These are phyloP conservation scores for Agastache rugosa DNA, from an alignment of 257 asterid species.

Conservation along the genomic window DNA sequence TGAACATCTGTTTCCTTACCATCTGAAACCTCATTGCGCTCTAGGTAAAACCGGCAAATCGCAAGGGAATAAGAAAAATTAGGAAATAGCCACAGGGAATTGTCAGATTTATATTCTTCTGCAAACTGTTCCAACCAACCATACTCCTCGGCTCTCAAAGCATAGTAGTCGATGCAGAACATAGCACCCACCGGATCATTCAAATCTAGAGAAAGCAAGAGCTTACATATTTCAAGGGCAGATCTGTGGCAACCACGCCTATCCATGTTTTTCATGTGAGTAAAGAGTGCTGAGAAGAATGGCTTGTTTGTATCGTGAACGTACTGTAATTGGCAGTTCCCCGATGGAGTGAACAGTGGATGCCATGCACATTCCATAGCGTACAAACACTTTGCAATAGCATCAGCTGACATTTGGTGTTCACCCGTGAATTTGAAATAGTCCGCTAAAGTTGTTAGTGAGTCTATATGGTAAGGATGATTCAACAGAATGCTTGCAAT, in stretches of 20 bases:
- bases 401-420: slow-evolving; percentile 90
- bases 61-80: slow-evolving; percentile 88
- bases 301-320: slow-evolving; percentile 80
- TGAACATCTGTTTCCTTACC: slow-evolving; percentile 38
- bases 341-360: slow-evolving; percentile 74
- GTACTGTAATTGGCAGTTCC: slow-evolving; percentile 70
- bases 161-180: slow-evolving; percentile 84
- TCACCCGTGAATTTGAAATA: slow-evolving; percentile 92
- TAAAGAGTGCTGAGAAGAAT: slow-evolving; percentile 72
- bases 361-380: slow-evolving; percentile 97
- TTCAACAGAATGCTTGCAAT: slow-evolving; percentile 71
- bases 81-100: slow-evolving; percentile 91
- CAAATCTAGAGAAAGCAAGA: slow-evolving; percentile 82
- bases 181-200: slow-evolving; percentile 89
- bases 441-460: slow-evolving; percentile 82
- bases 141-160: slow-evolving; percentile 86
- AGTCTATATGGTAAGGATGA: slow-evolving; percentile 92
- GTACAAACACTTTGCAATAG: slow-evolving; percentile 77
- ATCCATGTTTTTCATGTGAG: slow-evolving; percentile 94
- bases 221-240: slow-evolving; percentile 91
- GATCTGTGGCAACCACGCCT: slow-evolving; percentile 94
- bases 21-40: slow-evolving; percentile 43
- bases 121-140: slow-evolving; percentile 82
- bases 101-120: slow-evolving; percentile 71
- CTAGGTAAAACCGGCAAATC: slow-evolving; percentile 74